A percentile compares a stretch with the other conserved stretches of the same genome.
Evolutionary conservation across 176 grass and related monocot genomes (phyloP).

Genomic region (Raddia guianensis): DNA sequence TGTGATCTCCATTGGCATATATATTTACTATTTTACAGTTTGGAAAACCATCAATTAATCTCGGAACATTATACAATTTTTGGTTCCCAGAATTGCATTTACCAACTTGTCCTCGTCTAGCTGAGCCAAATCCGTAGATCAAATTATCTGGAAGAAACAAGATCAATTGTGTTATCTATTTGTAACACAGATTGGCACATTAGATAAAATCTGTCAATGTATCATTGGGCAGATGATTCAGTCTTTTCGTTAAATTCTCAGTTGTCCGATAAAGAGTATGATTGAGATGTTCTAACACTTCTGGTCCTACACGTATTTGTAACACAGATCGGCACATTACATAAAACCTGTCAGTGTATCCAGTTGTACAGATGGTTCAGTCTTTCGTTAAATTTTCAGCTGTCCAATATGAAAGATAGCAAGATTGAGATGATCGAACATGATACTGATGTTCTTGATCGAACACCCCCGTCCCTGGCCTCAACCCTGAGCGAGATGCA

Average conservation of each 20-base stretch:
- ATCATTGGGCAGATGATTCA: neutral
- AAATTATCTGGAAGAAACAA: slow-evolving; percentile 56
- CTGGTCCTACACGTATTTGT: too few relatives aligned
- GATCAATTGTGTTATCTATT: slow-evolving; percentile 12
- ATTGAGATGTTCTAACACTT: slow-evolving; percentile 9
- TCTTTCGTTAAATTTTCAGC: too few relatives aligned
- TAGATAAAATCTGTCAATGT: neutral
- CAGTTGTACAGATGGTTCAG: too few relatives aligned
- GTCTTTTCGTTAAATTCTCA: neutral
- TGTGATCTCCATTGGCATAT: slow-evolving; percentile 92
- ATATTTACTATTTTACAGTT: slow-evolving; percentile 57
- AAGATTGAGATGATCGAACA: too few relatives aligned
- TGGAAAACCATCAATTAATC: slow-evolving; percentile 66
- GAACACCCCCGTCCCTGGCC: too few relatives aligned
- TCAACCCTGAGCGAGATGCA: too few relatives aligned
- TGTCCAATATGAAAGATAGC: too few relatives aligned
- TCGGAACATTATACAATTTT: slow-evolving; percentile 64
- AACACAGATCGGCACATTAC: too few relatives aligned
- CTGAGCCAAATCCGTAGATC: slow-evolving; percentile 84
- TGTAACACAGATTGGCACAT: slow-evolving; percentile 8
- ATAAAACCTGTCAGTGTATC: too few relatives aligned
- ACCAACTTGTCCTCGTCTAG: slow-evolving; percentile 83
- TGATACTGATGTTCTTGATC: too few relatives aligned
- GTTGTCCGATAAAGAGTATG: neutral
- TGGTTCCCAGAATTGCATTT: slow-evolving; percentile 44